Base-by-base conservation (phyloP, 2,329 filamentous ascomycete species). In the Cyphellophora europaea region DNA sequence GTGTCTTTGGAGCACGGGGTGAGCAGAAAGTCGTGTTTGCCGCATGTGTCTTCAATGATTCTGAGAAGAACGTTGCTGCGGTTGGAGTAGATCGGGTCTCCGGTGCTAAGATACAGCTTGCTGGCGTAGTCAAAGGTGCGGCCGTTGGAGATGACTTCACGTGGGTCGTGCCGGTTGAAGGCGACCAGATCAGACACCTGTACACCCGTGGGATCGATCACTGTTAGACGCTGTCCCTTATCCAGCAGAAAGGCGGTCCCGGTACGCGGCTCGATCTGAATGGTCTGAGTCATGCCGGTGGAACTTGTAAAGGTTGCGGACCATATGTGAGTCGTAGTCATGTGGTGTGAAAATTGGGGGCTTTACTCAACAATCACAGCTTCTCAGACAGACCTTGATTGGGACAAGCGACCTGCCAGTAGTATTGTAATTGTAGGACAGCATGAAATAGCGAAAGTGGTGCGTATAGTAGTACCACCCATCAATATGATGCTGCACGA, bases 1-100 rank as follows among this genome's bases (percentile, higher is more conserved):
- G 14, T 37, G 19, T 37, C 35, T 32, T 37, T 37, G 17, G 29
- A 33, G 30, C 35, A 37, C 17, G 35, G 35, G 12, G 35, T 37
- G 5, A 37, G 35, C n/a, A 37, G 30, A 17, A 37, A 37, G 19
- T 37, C 35, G 16, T 37, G 35, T 15, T 30, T 29, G 11, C 35
- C 35, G 27, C 29, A 32, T 12, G 35, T 37, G 30, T 37, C 35
- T 23, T 37, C 35, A 5, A 33, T 30, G 13, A 37, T 37, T 17
- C 19, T 32, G 25, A 37, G 19, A 29, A 37, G 32, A 19, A 37
- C 19, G 35, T 37, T 37, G 21, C 35, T 37, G 13, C 35, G 29
- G 21, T 37, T 37, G 19, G 35, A 37, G 30, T 37, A 37, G 10
- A 37, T 15, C 12, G 29, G 29, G 16, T 37, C 35, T 8, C 29